Conservation (phyloP, 257 asterid genomes). For the Euphrasia confusa region DNA sequence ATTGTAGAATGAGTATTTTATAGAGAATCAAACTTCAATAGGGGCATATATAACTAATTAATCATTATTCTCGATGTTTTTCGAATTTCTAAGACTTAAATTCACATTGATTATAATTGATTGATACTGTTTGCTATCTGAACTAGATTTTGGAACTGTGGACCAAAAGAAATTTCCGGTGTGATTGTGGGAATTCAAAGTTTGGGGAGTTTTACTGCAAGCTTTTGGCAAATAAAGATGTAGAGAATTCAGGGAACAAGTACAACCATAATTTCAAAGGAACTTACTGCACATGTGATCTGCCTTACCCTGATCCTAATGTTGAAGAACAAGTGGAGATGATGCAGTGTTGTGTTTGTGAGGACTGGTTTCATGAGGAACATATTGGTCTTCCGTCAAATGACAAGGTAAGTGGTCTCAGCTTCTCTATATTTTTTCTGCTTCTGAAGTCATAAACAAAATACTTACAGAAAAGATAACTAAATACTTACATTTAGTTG, state of each 20-base stretch:
- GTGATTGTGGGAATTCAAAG: conserved; percentile 99
- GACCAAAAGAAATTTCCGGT: conserved; percentile 92
- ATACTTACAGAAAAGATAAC: not conserved
- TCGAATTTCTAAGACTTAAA: not conserved
- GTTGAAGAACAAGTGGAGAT: conserved; percentile 88
- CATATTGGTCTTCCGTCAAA: conserved; percentile 70
- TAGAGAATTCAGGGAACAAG: conserved; percentile 53
- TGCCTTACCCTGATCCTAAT: conserved; percentile 88
- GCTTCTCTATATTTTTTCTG: conserved; percentile 17
- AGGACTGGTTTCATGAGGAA: conserved; percentile 99
- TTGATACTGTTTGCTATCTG: conserved; percentile 26
- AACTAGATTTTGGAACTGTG: conserved; percentile 86
- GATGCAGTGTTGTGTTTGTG: conserved; percentile 94
- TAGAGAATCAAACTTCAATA: not conserved
- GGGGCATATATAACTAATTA: not conserved
- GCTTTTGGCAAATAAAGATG: conserved; percentile 77
- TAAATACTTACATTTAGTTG: not conserved
- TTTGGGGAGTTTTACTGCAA: conserved; percentile 87
- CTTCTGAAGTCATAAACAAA: not conserved
- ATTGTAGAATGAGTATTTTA: too few species aligned
- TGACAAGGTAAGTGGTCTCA: conserved; percentile 55
- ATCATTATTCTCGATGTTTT: not conserved
- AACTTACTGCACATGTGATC: conserved; percentile 88
- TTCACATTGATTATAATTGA: not conserved
- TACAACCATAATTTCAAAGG: conserved; percentile 96